Base-by-base conservation (phyloP, 805 yeast genomes). In the Kregervanrija delftensis region DNA sequence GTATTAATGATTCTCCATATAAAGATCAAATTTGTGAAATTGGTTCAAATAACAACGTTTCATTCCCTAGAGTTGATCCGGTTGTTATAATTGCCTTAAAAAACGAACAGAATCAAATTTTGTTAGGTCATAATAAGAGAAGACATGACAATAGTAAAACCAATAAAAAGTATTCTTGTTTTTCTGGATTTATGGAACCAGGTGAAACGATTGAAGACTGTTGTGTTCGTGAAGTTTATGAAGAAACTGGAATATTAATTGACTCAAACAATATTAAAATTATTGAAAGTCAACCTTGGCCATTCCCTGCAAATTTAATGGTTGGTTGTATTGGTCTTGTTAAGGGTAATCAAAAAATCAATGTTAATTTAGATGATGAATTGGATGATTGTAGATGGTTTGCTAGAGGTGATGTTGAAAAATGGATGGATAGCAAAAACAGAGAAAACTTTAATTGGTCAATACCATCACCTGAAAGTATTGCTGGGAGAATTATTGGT, bases 181-280 rank as follows among this genome's bases (percentile, higher is more conserved):
- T 95, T 42, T 96, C 98, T 4, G 99, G 98, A 4, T 93, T 93
- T 63, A 81, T 91, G 78, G 99, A 91, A 62, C 96, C 96, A 1
- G 84, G 90, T 30, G 99, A 91, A 66, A 79, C 95, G 2, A 79
- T 91, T 15, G 98, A 91, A 63, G 82, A 79, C 39, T 93, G 96
- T 11, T 85, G 91, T 16, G 69, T 81, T 38, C 71, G 99, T 50
- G 99, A 91, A 62, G 83, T 86, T 30, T 90, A 93, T 88, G 99
- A 91, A 61, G 99, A 91, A 63, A 83, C 97, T 5, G 99, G 99
- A 8, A 84, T 88, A 33, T 72, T 65, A 43, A n/a, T 52, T 3
- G 12, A 41, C 10, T 80, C 79, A 43, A 52, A 64, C 3, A 62
- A 73, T 30, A 83, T 91, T 30, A 64, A 71, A 42, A 73, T 91